phyloP scores from a whole-genome alignment of 2,329 filamentous ascomycete species.

The Grosmannia serpens region DNA sequence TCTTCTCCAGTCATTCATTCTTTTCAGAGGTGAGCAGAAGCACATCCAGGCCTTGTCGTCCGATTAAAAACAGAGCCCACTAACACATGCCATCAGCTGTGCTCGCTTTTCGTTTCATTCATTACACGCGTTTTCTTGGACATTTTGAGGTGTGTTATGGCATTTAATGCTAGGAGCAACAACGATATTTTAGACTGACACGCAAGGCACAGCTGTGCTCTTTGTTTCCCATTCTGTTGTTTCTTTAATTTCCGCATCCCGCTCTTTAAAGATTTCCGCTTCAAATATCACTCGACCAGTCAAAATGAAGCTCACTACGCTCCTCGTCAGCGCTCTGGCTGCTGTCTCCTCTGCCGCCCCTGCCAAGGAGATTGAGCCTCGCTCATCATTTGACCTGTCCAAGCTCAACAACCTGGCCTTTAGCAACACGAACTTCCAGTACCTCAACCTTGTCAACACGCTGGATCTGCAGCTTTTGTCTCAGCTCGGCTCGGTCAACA shows the following conservation, averaged over 20 bases:
- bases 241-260: constrained; percentile 13
- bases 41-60: background rate
- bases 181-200: constrained; percentile 10
- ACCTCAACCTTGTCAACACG: constrained; percentile 34
- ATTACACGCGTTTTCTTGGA: constrained; percentile 24
- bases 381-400: constrained; percentile 25
- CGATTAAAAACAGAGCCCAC: background rate
- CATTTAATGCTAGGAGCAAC: background rate
- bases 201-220: constrained; percentile 31
- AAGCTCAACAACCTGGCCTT: constrained; percentile 29
- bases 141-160: constrained; percentile 24
- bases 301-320: constrained; percentile 38
- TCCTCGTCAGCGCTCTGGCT: constrained; percentile 33
- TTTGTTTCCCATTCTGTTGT: constrained; percentile 21
- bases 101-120: constrained; percentile 35
- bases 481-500: constrained; percentile 29
- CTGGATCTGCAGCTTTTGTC: constrained; percentile 32
- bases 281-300: constrained; percentile 12
- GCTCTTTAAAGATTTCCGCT: constrained; percentile 16
- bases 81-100: constrained; percentile 25
- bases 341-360: constrained; percentile 33
- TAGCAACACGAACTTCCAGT: constrained; percentile 29
- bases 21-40: constrained; percentile 28
- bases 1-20: constrained; percentile 31
- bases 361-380: constrained; percentile 24